Evolutionary conservation across 768 basidiomycete genomes (phyloP).

Genomic region (Daedaleopsis sinensis): DNA sequence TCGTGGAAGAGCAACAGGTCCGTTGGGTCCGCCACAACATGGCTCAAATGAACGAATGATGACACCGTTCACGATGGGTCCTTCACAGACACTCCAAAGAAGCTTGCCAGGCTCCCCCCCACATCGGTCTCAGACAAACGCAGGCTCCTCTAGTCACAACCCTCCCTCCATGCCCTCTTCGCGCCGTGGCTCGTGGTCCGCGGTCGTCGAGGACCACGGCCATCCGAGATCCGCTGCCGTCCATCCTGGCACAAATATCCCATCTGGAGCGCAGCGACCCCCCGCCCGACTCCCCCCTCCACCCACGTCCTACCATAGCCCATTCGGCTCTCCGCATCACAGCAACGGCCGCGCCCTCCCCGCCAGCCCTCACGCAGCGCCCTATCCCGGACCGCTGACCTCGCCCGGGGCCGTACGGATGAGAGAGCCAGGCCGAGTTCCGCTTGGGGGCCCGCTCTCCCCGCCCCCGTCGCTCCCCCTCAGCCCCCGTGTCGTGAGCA

Average conservation of each 20-base stretch:
- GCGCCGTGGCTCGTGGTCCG: conserved; percentile 27
- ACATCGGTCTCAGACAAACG: neutral
- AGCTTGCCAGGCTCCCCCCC: conserved; percentile 23
- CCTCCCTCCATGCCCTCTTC: conserved; percentile 26
- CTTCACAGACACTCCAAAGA: conserved; percentile 23
- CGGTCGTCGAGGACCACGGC: conserved; percentile 16
- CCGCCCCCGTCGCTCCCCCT: conserved; percentile 14
- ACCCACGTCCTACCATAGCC: conserved; percentile 12
- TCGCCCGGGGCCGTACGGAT: conserved; percentile 14
- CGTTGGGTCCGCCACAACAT: conserved; percentile 25
- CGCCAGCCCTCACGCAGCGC: conserved; percentile 3
- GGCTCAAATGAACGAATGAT: conserved; percentile 33
- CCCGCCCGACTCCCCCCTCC: conserved; percentile 4
- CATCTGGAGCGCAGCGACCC: conserved; percentile 17
- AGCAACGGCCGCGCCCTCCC: conserved; percentile 10
- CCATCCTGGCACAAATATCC: neutral
- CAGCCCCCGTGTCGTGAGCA: conserved; percentile 16
- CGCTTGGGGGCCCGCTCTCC: conserved; percentile 11
- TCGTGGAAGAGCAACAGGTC: conserved; percentile 21
- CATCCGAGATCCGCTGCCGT: conserved; percentile 20
- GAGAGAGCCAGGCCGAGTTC: neutral
- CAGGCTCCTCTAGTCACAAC: conserved; percentile 12
- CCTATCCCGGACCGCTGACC: conserved; percentile 11
- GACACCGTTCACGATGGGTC: conserved; percentile 33
- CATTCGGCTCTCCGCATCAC: conserved; percentile 17